Evolutionary conservation across 1,284 basidiomycete species (phyloP).

Genomic region (Lentinula novae-zelandiae): DNA sequence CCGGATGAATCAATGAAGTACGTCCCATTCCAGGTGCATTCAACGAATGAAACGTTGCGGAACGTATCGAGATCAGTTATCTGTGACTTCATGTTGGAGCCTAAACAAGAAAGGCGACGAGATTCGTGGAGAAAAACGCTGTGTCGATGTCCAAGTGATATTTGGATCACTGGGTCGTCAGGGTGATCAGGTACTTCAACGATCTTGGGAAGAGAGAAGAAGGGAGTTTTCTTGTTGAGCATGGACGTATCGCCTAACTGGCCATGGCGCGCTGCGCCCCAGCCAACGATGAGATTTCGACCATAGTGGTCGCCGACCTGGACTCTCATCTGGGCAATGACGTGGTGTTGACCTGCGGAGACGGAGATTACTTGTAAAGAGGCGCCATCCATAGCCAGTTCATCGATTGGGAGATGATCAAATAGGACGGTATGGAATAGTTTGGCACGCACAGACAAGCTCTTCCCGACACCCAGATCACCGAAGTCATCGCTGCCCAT

Average conservation of each 20-base stretch:
- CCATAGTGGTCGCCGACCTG: constrained; percentile 20
- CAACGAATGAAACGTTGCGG: constrained; percentile 34
- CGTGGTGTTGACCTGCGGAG: constrained; percentile 71
- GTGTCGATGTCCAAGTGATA: constrained; percentile 70
- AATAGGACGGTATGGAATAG: constrained; percentile 42
- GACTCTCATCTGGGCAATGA: constrained; percentile 43
- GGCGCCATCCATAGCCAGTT: constrained; percentile 16
- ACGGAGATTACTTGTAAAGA: constrained; percentile 37
- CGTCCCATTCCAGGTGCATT: constrained; percentile 83
- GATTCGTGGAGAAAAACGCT: constrained; percentile 52
- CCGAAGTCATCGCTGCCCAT: constrained; percentile 85
- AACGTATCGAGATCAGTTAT: constrained; percentile 38
- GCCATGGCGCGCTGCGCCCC: constrained; percentile 82
- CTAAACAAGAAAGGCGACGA: constrained; percentile 48
- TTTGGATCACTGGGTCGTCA: constrained; percentile 28
- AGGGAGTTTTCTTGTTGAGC: constrained; percentile 20
- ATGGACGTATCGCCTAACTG: constrained; percentile 52
- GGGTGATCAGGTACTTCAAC: constrained; percentile 21
- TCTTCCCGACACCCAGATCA: constrained; percentile 58
- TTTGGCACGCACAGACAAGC: constrained; percentile 10
- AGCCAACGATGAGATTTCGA: constrained; percentile 54
- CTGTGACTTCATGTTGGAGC: constrained; percentile 72
- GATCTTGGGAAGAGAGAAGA: constrained; percentile 32
- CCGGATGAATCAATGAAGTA: constrained; percentile 41
- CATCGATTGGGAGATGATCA: constrained; percentile 30